A percentile compares a stretch with the other conserved stretches of the same genome.
These are phyloP conservation scores for Melampsora americana DNA, from an alignment of 1,284 basidiomycete genomes.

Conservation along the genomic window DNA sequence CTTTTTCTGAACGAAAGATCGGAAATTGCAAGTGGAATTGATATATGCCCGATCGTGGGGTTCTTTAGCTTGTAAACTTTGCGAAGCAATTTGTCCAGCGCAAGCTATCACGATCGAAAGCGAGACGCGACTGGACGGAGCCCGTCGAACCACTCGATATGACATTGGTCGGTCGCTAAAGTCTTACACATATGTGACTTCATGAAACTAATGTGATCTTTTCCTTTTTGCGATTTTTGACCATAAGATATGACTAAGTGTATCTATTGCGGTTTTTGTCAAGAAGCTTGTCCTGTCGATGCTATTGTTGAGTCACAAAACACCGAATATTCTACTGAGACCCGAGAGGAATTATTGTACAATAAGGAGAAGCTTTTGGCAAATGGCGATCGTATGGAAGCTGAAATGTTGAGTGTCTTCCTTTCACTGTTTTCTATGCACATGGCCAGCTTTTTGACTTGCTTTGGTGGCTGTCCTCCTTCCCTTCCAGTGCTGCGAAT, in stretches of 20 bases:
- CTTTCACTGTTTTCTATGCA: background rate
- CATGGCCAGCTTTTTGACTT: background rate
- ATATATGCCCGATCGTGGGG: background rate
- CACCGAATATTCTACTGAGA: conserved; percentile 87
- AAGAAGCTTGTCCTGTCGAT: conserved; percentile 98
- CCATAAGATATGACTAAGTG: conserved; percentile 91
- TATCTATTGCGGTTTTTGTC: conserved; percentile 96
- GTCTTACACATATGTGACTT: conserved; percentile 17
- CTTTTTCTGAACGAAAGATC: background rate
- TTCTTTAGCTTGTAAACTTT: conserved; percentile 85
- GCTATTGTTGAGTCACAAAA: conserved; percentile 99
- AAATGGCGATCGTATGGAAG: conserved; percentile 93
- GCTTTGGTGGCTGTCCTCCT: background rate
- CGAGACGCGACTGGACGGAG: conserved; percentile 91
- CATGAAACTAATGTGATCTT: conserved; percentile 4
- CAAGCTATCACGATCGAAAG: conserved; percentile 99
- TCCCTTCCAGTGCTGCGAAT: conserved; percentile 66
- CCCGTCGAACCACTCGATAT: conserved; percentile 94
- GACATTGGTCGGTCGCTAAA: conserved; percentile 57
- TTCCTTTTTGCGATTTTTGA: conserved; percentile 55
- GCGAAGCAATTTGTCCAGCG: conserved; percentile 98
- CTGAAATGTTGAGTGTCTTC: conserved; percentile 65
- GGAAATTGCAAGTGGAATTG: background rate
- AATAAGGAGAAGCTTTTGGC: conserved; percentile 87
- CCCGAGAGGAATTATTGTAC: conserved; percentile 94